These are phyloP conservation scores for Leucosporidium creatinivorum DNA, from an alignment of 768 basidiomycete species.

Conservation along the genomic window DNA sequence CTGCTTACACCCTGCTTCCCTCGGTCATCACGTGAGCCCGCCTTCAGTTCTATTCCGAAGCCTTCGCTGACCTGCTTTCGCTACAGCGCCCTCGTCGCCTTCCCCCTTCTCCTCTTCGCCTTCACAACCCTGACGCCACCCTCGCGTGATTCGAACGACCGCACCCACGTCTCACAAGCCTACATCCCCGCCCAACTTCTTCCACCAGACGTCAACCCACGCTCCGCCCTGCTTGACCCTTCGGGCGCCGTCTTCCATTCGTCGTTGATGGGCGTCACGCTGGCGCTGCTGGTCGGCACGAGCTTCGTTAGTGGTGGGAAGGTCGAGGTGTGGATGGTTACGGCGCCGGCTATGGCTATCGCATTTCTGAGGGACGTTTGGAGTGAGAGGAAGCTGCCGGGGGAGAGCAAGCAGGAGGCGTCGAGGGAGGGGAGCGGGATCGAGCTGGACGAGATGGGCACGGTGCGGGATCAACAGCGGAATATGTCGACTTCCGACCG, in stretches of 20 bases:
- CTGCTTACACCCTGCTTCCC: conserved; percentile 54
- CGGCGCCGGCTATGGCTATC: conserved; percentile 65
- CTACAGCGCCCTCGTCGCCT: conserved; percentile 50
- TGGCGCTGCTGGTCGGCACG: conserved; percentile 66
- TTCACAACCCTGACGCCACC: conserved; percentile 46
- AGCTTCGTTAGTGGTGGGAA: conserved; percentile 46
- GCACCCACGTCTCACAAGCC: background rate
- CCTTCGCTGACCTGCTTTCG: conserved; percentile 52
- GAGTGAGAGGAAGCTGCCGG: conserved; percentile 12
- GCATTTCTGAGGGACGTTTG: conserved; percentile 62
- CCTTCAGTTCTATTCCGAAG: conserved; percentile 45
- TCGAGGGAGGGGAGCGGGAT: conserved; percentile 1
- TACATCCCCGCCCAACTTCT: conserved; percentile 33
- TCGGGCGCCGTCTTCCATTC: conserved; percentile 67
- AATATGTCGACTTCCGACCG: background rate
- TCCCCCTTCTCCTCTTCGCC: conserved; percentile 44
- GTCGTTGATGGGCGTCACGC: conserved; percentile 56
- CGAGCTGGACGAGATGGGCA: conserved; percentile 7
- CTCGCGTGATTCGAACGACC: conserved; percentile 36
- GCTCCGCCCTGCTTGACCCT: conserved; percentile 63
- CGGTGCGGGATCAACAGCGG: background rate
- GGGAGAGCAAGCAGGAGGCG: background rate
- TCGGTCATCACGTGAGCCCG: conserved; percentile 52
- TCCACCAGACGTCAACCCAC: conserved; percentile 45
- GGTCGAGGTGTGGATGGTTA: conserved; percentile 75